Evolutionary conservation across 768 basidiomycete genomes (phyloP).

Genomic region (Kwoniella sp.): DNA sequence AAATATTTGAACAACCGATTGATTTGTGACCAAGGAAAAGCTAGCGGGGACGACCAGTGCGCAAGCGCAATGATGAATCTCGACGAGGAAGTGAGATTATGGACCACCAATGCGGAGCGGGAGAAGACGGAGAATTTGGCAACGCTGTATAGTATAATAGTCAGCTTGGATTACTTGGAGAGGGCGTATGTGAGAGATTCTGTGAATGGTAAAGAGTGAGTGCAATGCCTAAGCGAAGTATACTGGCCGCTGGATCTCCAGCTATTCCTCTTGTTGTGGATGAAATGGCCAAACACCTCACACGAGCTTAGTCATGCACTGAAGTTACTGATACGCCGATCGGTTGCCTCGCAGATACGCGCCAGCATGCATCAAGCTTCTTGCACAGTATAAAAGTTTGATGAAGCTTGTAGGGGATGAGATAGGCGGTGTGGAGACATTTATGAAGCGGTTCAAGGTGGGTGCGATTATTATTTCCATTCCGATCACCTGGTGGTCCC

Average conservation of each 20-base stretch:
- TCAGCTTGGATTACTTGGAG: slow-evolving; percentile 90
- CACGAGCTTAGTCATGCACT: no score
- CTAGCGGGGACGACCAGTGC: no score
- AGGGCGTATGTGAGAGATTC: slow-evolving; percentile 92
- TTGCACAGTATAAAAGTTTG: slow-evolving; percentile 97
- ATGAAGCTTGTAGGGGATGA: slow-evolving; percentile 89
- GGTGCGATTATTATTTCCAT: no score
- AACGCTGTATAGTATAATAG: slow-evolving; percentile 87
- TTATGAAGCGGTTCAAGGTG: slow-evolving; percentile 85
- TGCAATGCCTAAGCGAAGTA: no score
- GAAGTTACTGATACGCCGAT: neutral
- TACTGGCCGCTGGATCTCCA: no score
- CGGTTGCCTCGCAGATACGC: slow-evolving; percentile 71
- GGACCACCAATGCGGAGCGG: slow-evolving; percentile 81
- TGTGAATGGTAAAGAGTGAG: slow-evolving; percentile 85
- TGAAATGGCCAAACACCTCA: no score
- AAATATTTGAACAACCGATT: no score
- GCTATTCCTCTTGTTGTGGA: no score
- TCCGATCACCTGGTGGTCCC: no score
- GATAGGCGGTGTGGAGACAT: slow-evolving; percentile 68
- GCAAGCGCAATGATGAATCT: slow-evolving; percentile 59
- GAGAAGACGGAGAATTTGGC: slow-evolving; percentile 85
- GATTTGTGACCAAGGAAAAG: no score
- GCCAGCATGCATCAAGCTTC: slow-evolving; percentile 87
- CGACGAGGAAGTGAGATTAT: slow-evolving; percentile 89